Base-by-base conservation (phyloP, 331 rosid species). In the Rosa hybrid region DNA sequence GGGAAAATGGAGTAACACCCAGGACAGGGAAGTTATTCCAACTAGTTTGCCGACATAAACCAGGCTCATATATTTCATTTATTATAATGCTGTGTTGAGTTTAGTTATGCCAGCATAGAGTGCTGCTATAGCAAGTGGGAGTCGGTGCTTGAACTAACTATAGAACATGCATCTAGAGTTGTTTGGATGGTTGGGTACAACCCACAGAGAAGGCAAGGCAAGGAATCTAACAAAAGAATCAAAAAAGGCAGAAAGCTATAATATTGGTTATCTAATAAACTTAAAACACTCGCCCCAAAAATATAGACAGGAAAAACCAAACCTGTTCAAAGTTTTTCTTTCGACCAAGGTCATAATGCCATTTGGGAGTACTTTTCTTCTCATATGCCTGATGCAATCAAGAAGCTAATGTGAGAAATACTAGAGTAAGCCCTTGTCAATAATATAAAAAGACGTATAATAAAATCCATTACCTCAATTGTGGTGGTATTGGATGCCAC, bases 261-360 rank as follows among this genome's bases (percentile, higher is more conserved):
- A 57, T 30, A 64, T 14, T 27, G 70, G 45, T 64, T 13, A 27
- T 64, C 20, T 34, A 14, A 60, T 12, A 30, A n/a, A 38, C 41
- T 46, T 46, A 12, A 71, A 38, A 71, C 50, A n/a, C 41, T 7
- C 27, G 4, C 39, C 39, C 4, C 1, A 48, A 23, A 23, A 44
- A 57, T 7, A 23, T 4, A 75, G 44, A 59, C 44, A 46, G 34
- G 72, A 42, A 44, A 42, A 44, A 50, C 17, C 62, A 21, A 53
- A 92, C 95, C 94, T 89, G 97, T 74, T 85, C 88, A 48, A 84
- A 90, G 77, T 90, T 92, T 76, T 83, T 86, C 88, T 80, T 85
- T 76, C 86, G 87, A 50, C 97, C 97, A 59, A 92, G 90, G 84
- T 90, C 91, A 81, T 80, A 89, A 56, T 75, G 88, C 97, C 97